Evolutionary conservation across 2,329 filamentous ascomycete species (phyloP), one percentile per base, ranked within the genome.

Genomic region (Epichloe aotearoae): DNA sequence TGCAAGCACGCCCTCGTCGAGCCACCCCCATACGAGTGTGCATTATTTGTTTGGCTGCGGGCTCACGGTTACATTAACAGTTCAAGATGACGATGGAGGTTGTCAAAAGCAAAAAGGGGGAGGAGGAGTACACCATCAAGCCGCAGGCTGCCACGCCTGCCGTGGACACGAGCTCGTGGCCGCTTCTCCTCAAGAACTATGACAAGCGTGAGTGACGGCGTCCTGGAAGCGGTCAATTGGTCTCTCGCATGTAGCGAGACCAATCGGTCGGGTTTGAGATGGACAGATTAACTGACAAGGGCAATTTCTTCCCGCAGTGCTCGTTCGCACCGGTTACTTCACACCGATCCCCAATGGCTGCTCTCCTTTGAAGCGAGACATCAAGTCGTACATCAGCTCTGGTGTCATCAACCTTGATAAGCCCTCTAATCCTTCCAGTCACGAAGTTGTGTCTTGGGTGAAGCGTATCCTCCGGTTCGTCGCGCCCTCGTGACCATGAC

Each of bases 361-460:
- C 74, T 83, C 87, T 56, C 93, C 93, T 51, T 75, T 94, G 66
- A 90, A 88, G 72, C 87, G 93, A 69, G 91, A 97, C 69, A 79
- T 98, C 65, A 96, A 96, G 77, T 89, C 86, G 57, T 98, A 97
- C 74, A 83, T 98, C 67, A 91, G 86, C 69, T 95, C 88, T 57
- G 93, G 93, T 73, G 91, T 98, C 53, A 97, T 98, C 73, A 98
- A 98, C 75, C 83, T 96, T 61, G 69, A 71, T 58, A 71, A 71
- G 76, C 93, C 91, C 52, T 94, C 90, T 49, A 98, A 98, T 75
- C 91, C 91, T 50, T 96, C 90, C 59, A 93, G 86, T 64, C 93
- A 98, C 79, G 93, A 98, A 77, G 93, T 98, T 58, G 93, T 98
- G 65, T 91, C 93, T 59, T 98, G 93, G 93, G 86, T 97, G 61